Percentiles rank a stretch among this genome's conserved stretches.
These are phyloP conservation scores for Trichoderma breve DNA, from an alignment of 2,329 filamentous ascomycete genomes.

Conservation along the genomic window DNA sequence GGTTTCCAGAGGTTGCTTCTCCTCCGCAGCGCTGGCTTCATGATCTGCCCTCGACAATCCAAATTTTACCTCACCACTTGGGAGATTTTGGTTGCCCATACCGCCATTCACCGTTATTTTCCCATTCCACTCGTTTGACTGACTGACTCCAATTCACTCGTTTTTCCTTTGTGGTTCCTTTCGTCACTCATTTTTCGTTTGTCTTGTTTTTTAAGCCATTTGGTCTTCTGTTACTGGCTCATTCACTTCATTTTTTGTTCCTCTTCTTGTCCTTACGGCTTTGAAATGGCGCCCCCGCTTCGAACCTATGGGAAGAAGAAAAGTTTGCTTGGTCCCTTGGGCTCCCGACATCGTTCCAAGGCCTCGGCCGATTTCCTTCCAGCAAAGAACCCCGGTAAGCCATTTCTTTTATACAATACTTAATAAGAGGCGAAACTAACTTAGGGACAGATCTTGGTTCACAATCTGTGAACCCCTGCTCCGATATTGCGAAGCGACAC, in stretches of 20 bases:
- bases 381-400: constrained; percentile 25
- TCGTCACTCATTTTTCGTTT: constrained; percentile 15
- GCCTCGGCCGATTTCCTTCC: constrained; percentile 21
- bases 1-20: constrained; percentile 7
- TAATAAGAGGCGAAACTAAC: not conserved
- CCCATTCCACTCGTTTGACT: constrained; percentile 16
- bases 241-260: constrained; percentile 5
- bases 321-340: constrained; percentile 30
- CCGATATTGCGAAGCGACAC: constrained; percentile 21
- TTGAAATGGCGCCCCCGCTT: constrained; percentile 29
- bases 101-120: not conserved
- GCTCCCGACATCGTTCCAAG: constrained; percentile 30
- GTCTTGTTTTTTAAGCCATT: not conserved
- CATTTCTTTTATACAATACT: not conserved
- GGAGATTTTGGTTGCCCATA: not conserved
- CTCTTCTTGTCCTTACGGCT: constrained; percentile 3
- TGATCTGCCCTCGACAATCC: not conserved
- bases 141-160: constrained; percentile 10
- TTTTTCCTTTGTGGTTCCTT: constrained; percentile 16
- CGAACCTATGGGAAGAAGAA: constrained; percentile 34
- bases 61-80: not conserved
- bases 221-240: not conserved
- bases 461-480: constrained; percentile 9
- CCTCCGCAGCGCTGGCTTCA: not conserved
- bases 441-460: not conserved